These are phyloP conservation scores for Maudiozyma turicensis DNA, from an alignment of 805 yeast genomes.

Conservation along the genomic window DNA sequence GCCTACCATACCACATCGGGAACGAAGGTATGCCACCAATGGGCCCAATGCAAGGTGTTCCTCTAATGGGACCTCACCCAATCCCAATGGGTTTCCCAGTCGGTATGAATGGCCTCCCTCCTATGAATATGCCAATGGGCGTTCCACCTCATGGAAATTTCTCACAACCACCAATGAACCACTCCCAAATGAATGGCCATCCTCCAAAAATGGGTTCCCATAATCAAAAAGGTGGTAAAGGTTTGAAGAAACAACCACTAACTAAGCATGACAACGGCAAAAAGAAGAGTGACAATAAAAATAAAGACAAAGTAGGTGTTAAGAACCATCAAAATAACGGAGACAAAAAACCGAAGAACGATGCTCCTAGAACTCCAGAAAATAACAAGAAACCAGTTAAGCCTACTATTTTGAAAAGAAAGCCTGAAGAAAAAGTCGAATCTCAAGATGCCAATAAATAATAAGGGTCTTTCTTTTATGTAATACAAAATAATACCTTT, in stretches of 20 bases:
- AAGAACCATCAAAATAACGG: background rate
- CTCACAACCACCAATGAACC: background rate
- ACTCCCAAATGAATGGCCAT: background rate
- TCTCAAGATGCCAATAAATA: background rate
- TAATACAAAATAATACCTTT: too few relatives aligned
- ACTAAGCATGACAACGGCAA: background rate
- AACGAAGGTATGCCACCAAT: constrained; percentile 18
- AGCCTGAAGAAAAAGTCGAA: background rate
- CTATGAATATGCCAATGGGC: constrained; percentile 8
- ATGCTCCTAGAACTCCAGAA: background rate
- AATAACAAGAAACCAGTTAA: background rate
- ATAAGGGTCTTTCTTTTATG: too few relatives aligned
- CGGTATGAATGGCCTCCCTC: background rate
- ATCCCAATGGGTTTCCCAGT: constrained; percentile 9
- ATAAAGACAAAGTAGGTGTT: background rate
- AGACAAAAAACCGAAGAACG: background rate
- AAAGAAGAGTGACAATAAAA: background rate
- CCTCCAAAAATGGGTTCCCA: background rate
- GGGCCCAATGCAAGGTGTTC: constrained; percentile 8
- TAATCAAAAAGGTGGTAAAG: background rate
- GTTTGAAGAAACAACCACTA: background rate
- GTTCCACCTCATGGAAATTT: constrained; percentile 7
- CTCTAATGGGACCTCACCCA: constrained; percentile 3
- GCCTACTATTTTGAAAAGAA: background rate
- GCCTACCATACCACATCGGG: constrained; percentile 22